Conservation (phyloP, 495 filamentous ascomycete species). For the Hypoxylon subgilvum region DNA sequence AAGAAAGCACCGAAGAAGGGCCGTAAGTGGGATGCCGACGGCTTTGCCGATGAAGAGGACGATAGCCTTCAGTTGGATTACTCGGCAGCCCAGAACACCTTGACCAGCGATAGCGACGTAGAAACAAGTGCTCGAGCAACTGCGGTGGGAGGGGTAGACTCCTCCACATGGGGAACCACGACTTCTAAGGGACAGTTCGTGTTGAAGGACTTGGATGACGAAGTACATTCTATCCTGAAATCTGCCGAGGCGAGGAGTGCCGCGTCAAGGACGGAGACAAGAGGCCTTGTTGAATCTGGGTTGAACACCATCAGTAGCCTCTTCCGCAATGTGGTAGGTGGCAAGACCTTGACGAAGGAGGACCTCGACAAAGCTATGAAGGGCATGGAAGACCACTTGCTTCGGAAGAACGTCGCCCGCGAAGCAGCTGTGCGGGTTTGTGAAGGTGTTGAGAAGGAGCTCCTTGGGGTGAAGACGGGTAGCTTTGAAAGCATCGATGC, state of each 20-base stretch:
- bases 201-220: constrained; percentile 88
- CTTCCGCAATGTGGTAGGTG: constrained; percentile 92
- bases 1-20: constrained; percentile 77
- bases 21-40: constrained; percentile 89
- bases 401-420: constrained; percentile 94
- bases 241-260: constrained; percentile 69
- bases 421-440: constrained; percentile 92
- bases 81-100: constrained; percentile 61
- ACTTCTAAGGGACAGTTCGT: constrained; percentile 92
- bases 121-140: constrained; percentile 51
- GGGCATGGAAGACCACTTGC: constrained; percentile 92
- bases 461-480: constrained; percentile 88
- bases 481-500: constrained; percentile 91
- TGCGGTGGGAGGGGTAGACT: constrained; percentile 73
- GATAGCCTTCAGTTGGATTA: constrained; percentile 80
- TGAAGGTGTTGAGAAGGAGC: constrained; percentile 85
- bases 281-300: constrained; percentile 76
- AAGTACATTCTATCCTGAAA: constrained; percentile 87
- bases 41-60: constrained; percentile 84
- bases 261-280: constrained; percentile 49
- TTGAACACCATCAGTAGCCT: constrained; percentile 81
- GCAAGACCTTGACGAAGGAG: constrained; percentile 83
- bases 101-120: constrained; percentile 60
- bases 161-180: constrained; percentile 79
- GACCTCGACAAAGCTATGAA: constrained; percentile 91